Base-by-base conservation (phyloP, 345 rosid species). In the Eucalyptus brandiana region DNA sequence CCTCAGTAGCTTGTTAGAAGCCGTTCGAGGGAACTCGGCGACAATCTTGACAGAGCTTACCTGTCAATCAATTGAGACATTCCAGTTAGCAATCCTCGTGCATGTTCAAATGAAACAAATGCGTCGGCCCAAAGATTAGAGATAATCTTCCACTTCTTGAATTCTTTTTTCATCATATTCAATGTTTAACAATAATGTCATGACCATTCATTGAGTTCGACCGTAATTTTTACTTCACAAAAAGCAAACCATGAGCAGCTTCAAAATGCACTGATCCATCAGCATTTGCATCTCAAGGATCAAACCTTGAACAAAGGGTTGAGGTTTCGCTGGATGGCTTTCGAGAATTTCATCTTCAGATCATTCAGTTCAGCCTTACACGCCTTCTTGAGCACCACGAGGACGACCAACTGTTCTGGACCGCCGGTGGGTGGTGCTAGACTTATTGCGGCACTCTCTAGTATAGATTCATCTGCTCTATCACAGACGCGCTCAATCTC, bases 261-360 rank as follows among this genome's bases (percentile, higher is more conserved):
- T 48, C 50, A 48, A 48, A 13, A 48, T 48, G 50, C 50, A 48
- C 14, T 28, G 0, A 32, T 34, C 17, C 4, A 72, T 32, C 15
- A 86, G 23, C 80, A 67, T 67, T 67, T 34, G 23, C 50, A 87
- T 34, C 37, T 28, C 45, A 16, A 80, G 87, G 1, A 32, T 28
- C 91, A 42, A 91, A 96, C 99, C 98, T 97, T 97, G 67, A 97
- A 97, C 89, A 97, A 91, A 37, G 99, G 99, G 90, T 97, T 97
- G 87, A 97, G 98, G 90, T 95, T 94, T 48, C 69, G 89, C 26
- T 97, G 98, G 76, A 97, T 93, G 89, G 94, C 93, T 90, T 88
- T 94, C 2, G 96, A 93, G 92, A 97, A 92, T 88, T 91, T 94
- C 42, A 21, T 88, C 93, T 94, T 96, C 88, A 97, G 90, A 88